A percentile compares a stretch with the other conserved stretches of the same genome.
Conservation (phyloP, 1,284 basidiomycete genomes). For the Irpex sp. region DNA sequence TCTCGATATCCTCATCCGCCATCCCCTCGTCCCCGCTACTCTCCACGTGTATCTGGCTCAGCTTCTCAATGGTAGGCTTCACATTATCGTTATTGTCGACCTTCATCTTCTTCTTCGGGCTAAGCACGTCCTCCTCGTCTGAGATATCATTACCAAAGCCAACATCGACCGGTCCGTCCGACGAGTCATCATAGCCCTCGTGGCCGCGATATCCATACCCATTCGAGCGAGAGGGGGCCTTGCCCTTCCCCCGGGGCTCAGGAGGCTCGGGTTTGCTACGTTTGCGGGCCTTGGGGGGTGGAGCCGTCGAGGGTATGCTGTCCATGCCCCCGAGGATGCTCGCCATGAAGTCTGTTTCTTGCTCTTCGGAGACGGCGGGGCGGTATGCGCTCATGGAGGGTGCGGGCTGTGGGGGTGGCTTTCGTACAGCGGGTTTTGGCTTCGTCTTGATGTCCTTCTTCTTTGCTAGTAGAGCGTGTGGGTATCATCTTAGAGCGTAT, state of each 20-base stretch:
- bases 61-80: slow-evolving; percentile 49
- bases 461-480: slow-evolving; percentile 26
- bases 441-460: slow-evolving; percentile 46
- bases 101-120: slow-evolving; percentile 66
- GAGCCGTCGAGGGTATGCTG: slow-evolving; percentile 31
- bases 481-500: background rate
- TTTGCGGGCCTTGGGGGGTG: slow-evolving; percentile 50
- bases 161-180: slow-evolving; percentile 54
- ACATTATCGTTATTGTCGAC: slow-evolving; percentile 36
- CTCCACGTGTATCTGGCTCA: slow-evolving; percentile 57
- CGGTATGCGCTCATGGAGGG: slow-evolving; percentile 76
- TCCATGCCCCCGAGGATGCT: slow-evolving; percentile 71
- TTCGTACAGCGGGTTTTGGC: slow-evolving; percentile 35
- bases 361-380: slow-evolving; percentile 65
- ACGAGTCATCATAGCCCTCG: slow-evolving; percentile 44
- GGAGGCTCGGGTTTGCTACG: slow-evolving; percentile 64
- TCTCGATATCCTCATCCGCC: slow-evolving; percentile 27
- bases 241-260: background rate
- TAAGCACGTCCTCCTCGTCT: slow-evolving; percentile 56
- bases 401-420: slow-evolving; percentile 45
- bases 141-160: slow-evolving; percentile 33
- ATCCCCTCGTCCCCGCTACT: slow-evolving; percentile 21
- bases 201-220: slow-evolving; percentile 20
- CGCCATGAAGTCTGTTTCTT: slow-evolving; percentile 87
- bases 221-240: slow-evolving; percentile 11